Evolutionary conservation across 768 basidiomycete species (phyloP), one percentile per base, ranked within the genome.

Genomic region (Amanita exitialis): DNA sequence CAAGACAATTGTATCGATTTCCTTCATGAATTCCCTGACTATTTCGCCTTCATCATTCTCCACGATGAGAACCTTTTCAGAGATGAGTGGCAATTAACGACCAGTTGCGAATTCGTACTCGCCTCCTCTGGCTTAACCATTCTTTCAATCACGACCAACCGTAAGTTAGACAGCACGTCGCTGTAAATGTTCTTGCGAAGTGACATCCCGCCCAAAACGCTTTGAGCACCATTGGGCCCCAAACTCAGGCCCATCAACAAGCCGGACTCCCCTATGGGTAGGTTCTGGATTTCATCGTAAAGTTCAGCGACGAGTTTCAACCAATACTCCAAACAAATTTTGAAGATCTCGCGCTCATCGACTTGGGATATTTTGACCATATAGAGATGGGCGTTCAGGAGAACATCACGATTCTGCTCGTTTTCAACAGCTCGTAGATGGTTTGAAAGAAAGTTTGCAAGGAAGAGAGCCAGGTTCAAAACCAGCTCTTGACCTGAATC

Each of bases 61-160:
- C 21, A 97, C 96, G 57, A 98, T 94, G 44, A 99, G 74, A 6
- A 98, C 94, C 93, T 97, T 15, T 52, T 18, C 52, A 57, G 51
- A 23, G 35, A 25, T 35, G 42, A 41, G 53, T 36, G 32, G 30
- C 35, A 37, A 30, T 20, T 52, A 34, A 35, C 10, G 18, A 18
- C 20, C 35, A 28, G 44, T 15, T 36, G 6, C 35, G 36, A 54
- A 38, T 12, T 25, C 35, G 42, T 15, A 64, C 77, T 36, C 54
- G 92, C 95, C 79, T 99, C 96, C 66, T 99, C 96, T 4, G 96
- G 96, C 65, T 98, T 99, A 57, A 97, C 96, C 96, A 99, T 99
- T 60, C 90, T 80, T 69, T 97, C 95, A 58, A 98, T 95, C 61
- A 99, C 92, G 41, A 98, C 95, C 53, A 97, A 68, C 39, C 96